Base-by-base conservation (phyloP, 1,284 basidiomycete genomes). In the Macrocystidia cucumis region DNA sequence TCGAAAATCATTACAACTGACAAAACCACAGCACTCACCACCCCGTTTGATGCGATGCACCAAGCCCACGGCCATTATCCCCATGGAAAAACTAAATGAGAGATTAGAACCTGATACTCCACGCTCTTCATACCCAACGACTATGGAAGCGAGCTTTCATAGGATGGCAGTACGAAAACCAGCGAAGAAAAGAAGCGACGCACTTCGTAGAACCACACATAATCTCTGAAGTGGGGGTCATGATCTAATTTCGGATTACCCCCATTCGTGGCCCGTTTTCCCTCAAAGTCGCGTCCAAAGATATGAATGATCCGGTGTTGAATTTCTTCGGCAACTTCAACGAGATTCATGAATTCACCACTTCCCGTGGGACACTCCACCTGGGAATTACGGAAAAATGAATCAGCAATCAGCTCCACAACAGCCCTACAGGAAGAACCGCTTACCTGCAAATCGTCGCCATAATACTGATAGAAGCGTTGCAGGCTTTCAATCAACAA, bases 231-330 rank as follows among this genome's bases (percentile, higher is more conserved):
- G 64, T 97, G 74, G n/a, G 92, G 91, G 57, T 98, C 95, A 40
- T 74, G 69, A 60, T 98, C 88, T 44, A 98, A 63, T 59, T 86
- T 90, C 17, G 76, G 68, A 51, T 86, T 85, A 9, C 91, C 91
- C 17, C 91, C 93, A 55, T 98, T 98, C 31, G 84, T 87, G 1
- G 95, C 91, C 27, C 95, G 72, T 42, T 77, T 74, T 8, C 92
- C 92, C 42, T 90, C 72, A 42, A 75, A 64, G 55, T 98, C 95
- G 25, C 91, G 78, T 14, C 87, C 81, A 56, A 98, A 98, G 51
- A 98, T 91, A 57, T 97, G 91, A 39, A 98, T 97, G 46, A 98
- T 81, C 4, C 95, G 83, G 56, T 98, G 92, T 55, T 97, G 93
- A 39, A 98, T 91, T 60, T 98, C 95, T 54, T 97, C 93, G 1